Conservation (phyloP, 345 rosid genomes). For the Eucalyptus camaldulensis region DNA sequence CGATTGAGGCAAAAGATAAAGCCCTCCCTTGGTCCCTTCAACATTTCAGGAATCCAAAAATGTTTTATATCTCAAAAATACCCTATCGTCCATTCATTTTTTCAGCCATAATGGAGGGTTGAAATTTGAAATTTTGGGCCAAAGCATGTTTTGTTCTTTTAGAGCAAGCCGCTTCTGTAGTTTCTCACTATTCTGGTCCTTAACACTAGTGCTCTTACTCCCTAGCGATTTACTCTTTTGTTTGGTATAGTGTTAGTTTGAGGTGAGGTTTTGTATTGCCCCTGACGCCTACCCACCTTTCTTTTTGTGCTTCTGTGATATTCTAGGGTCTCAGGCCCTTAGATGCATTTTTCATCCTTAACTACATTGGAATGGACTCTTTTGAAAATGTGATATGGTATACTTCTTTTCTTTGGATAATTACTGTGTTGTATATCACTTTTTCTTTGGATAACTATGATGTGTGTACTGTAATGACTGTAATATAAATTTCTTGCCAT, state of each 20-base stretch:
- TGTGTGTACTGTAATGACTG: neutral
- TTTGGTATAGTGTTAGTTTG: neutral
- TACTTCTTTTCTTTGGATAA: neutral
- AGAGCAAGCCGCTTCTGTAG: neutral
- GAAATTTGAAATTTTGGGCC: neutral
- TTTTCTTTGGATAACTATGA: neutral
- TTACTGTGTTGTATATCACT: neutral
- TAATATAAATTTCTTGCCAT: neutral
- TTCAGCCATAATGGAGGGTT: neutral
- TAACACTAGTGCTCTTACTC: neutral
- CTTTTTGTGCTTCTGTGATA: neutral
- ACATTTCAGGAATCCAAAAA: neutral
- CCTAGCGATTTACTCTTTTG: neutral
- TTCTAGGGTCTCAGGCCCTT: neutral
- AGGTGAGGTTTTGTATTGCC: neutral
- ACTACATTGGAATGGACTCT: neutral
- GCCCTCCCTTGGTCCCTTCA: neutral
- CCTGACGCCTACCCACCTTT: neutral
- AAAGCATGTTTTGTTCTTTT: neutral
- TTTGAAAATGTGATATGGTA: neutral
- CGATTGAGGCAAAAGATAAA: neutral
- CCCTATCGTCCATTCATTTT: neutral
- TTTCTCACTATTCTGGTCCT: neutral
- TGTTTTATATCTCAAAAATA: neutral
- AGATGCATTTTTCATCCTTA: neutral